Conservation (phyloP, 768 basidiomycete genomes). For the Flagelloscypha sp. region DNA sequence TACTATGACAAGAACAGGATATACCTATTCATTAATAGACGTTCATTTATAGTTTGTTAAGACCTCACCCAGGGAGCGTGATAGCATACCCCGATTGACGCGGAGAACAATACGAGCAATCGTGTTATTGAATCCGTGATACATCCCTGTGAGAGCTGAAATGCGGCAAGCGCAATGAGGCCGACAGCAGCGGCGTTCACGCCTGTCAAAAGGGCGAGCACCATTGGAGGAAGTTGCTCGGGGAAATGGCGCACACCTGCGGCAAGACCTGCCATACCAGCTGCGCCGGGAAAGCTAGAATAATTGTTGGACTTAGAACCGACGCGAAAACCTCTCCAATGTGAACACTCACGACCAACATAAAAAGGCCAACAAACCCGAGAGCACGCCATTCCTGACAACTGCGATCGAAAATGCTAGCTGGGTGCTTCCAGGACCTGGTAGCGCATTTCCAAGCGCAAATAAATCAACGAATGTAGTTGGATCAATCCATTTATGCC, state of each 20-base stretch:
- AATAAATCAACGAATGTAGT: conserved; percentile 30
- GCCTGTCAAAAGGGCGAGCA: conserved; percentile 43
- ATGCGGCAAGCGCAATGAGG: conserved; percentile 42
- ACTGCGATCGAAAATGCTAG: conserved; percentile 39
- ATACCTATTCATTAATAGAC: no score
- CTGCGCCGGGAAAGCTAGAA: conserved; percentile 31
- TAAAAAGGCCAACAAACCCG: conserved; percentile 34
- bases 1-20: no score
- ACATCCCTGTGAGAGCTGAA: conserved; percentile 35
- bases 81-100: conserved; percentile 40
- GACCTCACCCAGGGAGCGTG: conserved; percentile 47
- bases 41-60: no score
- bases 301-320: no score
- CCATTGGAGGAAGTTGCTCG: conserved; percentile 33
- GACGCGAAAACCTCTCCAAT: no score
- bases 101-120: conserved; percentile 32
- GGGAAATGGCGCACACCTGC: conserved; percentile 35
- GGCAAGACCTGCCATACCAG: conserved; percentile 38
- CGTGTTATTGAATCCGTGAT: conserved; percentile 38
- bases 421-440: conserved; percentile 41
- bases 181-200: conserved; percentile 49
- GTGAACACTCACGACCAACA: conserved; percentile 24
- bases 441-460: conserved; percentile 37
- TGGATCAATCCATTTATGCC: conserved; percentile 20
- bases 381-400: conserved; percentile 31